Base-by-base conservation (phyloP, 2,329 filamentous ascomycete species). In the Curvularia sp. region DNA sequence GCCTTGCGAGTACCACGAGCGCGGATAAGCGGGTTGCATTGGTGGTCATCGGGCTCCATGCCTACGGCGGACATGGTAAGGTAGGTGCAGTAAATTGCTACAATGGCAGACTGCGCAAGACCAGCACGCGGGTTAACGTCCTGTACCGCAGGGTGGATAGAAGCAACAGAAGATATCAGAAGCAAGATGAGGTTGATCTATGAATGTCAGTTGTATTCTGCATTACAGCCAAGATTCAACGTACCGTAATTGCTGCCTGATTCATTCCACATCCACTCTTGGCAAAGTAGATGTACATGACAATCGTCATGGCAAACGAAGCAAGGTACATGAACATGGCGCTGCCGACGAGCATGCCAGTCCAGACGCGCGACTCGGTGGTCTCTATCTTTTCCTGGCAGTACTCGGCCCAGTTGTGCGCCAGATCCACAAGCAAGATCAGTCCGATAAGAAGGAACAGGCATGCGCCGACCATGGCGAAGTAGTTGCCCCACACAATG, bases 271-370 rank as follows among this genome's bases (percentile, higher is more conserved):
- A 99, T 59, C 88, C 87, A 36, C 84, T 83, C 34, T 81, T 80
- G 4, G 94, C 94, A 72, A 99, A 99, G 85, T 97, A 99, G 75
- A 96, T 86, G 82, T 98, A 99, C 88, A 97, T 96, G 72, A 99
- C 80, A 61, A 97, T 88, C 1, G 94, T 98, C 92, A 99, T 97
- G 67, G 89, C 92, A 51, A 98, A 82, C 15, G 93, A 96, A 38
- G 87, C 89, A 62, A 96, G 72, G 79, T 97, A 99, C 95, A 99
- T 99, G 78, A 89, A 86, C 57, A 98, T 79, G 0, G 95, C 97
- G 7, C 93, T 97, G 42, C 93, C 93, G 67, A 99, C 93, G 50
- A 99, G 85, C 56, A 98, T 81, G 27, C 87, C 86, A 60, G 93
- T 88, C 95, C 95, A 99, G 23, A 90, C 75, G 39, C 85, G 85